Percentiles rank a stretch among this genome's conserved stretches.
Evolutionary conservation across 192 early-diverging fungal species (phyloP).

Genomic region (Coemansia reversa): DNA sequence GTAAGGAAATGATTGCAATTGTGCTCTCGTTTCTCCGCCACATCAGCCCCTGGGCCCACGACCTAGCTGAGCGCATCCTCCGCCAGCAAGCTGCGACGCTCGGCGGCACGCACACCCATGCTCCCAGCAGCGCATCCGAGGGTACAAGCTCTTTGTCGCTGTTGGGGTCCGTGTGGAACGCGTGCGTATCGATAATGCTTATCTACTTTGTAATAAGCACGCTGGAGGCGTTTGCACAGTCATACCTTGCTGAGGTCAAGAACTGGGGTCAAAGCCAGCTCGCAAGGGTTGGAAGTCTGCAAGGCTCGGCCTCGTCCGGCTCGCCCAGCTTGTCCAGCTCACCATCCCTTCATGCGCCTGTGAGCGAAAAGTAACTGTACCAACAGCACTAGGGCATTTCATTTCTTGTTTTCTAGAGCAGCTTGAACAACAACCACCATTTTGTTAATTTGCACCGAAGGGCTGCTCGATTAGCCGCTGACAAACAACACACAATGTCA

Average conservation of each 20-base stretch:
- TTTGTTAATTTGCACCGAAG: background rate
- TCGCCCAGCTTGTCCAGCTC: background rate
- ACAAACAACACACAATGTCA: conserved; percentile 27
- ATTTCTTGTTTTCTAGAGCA: background rate
- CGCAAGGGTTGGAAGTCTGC: conserved; percentile 31
- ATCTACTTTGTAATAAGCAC: conserved; percentile 81
- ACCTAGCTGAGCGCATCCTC: conserved; percentile 56
- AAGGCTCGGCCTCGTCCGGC: background rate
- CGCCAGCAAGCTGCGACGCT: conserved; percentile 35
- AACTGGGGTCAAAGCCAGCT: conserved; percentile 46
- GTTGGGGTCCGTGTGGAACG: conserved; percentile 74
- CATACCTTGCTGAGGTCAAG: conserved; percentile 61
- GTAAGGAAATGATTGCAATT: conserved; percentile 68
- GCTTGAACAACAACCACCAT: background rate
- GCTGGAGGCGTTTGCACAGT: conserved; percentile 78
- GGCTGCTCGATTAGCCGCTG: background rate
- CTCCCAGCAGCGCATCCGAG: conserved; percentile 14
- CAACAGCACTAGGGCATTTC: background rate
- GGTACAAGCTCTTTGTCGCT: conserved; percentile 52
- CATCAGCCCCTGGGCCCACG: conserved; percentile 60
- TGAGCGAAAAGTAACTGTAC: background rate
- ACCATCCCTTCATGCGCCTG: background rate
- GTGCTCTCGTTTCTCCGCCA: conserved; percentile 59
- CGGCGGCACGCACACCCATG: background rate
- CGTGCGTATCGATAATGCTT: conserved; percentile 75